These are phyloP conservation scores for Stemphylium beticola DNA, from an alignment of 2,329 filamentous ascomycete genomes.

Conservation along the genomic window DNA sequence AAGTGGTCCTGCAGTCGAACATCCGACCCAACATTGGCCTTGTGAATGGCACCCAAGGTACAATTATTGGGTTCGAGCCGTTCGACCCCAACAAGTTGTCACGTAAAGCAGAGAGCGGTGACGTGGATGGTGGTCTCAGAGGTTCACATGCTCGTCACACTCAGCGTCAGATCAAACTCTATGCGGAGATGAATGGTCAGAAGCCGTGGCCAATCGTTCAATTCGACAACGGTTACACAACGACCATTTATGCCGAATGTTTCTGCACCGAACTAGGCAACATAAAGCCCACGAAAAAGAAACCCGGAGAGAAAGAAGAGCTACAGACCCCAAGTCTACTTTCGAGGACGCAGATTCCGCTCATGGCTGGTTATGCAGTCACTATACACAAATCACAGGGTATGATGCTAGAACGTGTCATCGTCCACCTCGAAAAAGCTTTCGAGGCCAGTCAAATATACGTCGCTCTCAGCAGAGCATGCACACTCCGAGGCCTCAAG, in stretches of 20 bases:
- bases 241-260: constrained; percentile 61
- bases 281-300: constrained; percentile 38
- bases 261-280: constrained; percentile 57
- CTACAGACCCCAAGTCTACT: constrained; percentile 54
- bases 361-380: constrained; percentile 67
- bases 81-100: constrained; percentile 40
- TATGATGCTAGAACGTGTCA: constrained; percentile 65
- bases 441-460: constrained; percentile 68
- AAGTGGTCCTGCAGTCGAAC: constrained; percentile 61
- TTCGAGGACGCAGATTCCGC: constrained; percentile 66
- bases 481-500: constrained; percentile 57
- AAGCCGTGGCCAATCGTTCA: constrained; percentile 59
- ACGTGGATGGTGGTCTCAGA: constrained; percentile 25
- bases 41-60: constrained; percentile 47
- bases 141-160: constrained; percentile 50
- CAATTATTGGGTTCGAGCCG: constrained; percentile 46
- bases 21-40: constrained; percentile 45
- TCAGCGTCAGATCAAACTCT: constrained; percentile 49
- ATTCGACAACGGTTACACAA: constrained; percentile 57
- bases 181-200: constrained; percentile 42
- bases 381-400: constrained; percentile 67
- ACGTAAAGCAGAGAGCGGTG: constrained; percentile 17
- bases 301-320: background rate
- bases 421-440: constrained; percentile 59
- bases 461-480: constrained; percentile 66